These are phyloP conservation scores for Pisolithus microcarpus DNA, from an alignment of 768 basidiomycete species.

Conservation along the genomic window DNA sequence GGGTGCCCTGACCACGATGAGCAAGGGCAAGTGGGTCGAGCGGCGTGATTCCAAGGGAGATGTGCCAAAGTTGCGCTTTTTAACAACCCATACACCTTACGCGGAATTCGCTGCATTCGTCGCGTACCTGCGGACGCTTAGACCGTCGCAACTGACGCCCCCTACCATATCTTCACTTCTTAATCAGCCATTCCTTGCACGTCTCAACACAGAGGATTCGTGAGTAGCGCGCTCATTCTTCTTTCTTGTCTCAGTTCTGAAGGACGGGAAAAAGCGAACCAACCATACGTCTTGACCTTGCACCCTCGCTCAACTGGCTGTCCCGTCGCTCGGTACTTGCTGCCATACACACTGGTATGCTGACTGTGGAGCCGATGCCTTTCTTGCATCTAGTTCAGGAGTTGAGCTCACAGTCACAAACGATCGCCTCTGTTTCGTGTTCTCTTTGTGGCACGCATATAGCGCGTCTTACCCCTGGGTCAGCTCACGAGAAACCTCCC, in stretches of 20 bases:
- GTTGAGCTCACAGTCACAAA: constrained; percentile 38
- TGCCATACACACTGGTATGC: constrained; percentile 82
- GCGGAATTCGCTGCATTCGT: constrained; percentile 76
- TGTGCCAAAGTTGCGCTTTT: constrained; percentile 35
- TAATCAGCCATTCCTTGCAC: constrained; percentile 67
- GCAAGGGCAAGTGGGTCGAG: constrained; percentile 65
- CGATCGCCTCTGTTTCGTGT: constrained; percentile 51
- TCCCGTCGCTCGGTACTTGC: constrained; percentile 74
- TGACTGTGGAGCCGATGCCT: constrained; percentile 82
- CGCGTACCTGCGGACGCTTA: constrained; percentile 65
- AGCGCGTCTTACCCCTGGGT: constrained; percentile 39
- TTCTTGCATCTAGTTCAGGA: constrained; percentile 54
- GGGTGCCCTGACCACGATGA: constrained; percentile 45
- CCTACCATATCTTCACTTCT: constrained; percentile 72
- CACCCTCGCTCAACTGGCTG: constrained; percentile 92
- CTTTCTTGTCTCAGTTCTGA: constrained; percentile 8
- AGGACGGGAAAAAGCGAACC: constrained; percentile 59
- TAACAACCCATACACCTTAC: constrained; percentile 69
- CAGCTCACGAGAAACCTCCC: constrained; percentile 19
- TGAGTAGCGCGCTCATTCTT: constrained; percentile 36
- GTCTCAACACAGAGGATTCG: constrained; percentile 79
- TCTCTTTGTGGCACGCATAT: constrained; percentile 65
- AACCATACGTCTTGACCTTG: constrained; percentile 86
- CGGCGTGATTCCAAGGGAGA: constrained; percentile 25
- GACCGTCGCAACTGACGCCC: constrained; percentile 47